These are phyloP conservation scores for Fusarium sp. DNA, from an alignment of 2,329 filamentous ascomycete species.

Conservation along the genomic window DNA sequence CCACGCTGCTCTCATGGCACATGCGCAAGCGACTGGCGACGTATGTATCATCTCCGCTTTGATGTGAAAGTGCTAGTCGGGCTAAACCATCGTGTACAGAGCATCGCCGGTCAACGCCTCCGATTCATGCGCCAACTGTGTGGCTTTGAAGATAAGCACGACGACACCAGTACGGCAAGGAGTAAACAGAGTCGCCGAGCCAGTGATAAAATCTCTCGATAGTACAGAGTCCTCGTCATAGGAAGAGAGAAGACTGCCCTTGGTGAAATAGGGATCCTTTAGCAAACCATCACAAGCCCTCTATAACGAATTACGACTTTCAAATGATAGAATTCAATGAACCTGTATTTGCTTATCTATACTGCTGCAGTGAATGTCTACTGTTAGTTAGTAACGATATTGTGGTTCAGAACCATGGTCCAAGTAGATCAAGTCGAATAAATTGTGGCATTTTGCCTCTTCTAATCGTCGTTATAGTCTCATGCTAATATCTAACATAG, in stretches of 20 bases:
- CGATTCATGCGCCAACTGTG: slow-evolving; percentile 67
- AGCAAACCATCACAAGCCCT: not conserved
- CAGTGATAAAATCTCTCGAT: slow-evolving; percentile 31
- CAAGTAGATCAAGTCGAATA: not conserved
- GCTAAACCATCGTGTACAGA: slow-evolving; percentile 52
- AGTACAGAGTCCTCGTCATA: not conserved
- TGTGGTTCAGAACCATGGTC: not conserved
- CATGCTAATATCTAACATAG: slow-evolving; percentile 15
- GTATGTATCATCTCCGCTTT: slow-evolving; percentile 52
- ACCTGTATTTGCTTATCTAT: not conserved
- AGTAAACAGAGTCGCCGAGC: slow-evolving; percentile 25
- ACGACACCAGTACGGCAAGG: slow-evolving; percentile 1
- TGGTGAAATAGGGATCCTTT: not conserved
- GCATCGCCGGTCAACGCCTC: slow-evolving; percentile 64
- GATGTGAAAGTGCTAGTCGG: not conserved
- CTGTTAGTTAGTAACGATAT: not conserved
- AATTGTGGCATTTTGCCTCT: slow-evolving; percentile 1
- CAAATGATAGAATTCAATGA: not conserved
- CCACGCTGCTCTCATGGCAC: slow-evolving; percentile 69
- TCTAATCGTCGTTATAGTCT: slow-evolving; percentile 14
- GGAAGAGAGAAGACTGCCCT: not conserved
- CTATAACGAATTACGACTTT: not conserved
- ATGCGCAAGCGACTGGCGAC: slow-evolving; percentile 63
- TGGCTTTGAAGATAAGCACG: slow-evolving; percentile 54
- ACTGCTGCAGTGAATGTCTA: not conserved